These are phyloP conservation scores for Tulasnella sp. DNA, from an alignment of 768 basidiomycete species.

Conservation along the genomic window DNA sequence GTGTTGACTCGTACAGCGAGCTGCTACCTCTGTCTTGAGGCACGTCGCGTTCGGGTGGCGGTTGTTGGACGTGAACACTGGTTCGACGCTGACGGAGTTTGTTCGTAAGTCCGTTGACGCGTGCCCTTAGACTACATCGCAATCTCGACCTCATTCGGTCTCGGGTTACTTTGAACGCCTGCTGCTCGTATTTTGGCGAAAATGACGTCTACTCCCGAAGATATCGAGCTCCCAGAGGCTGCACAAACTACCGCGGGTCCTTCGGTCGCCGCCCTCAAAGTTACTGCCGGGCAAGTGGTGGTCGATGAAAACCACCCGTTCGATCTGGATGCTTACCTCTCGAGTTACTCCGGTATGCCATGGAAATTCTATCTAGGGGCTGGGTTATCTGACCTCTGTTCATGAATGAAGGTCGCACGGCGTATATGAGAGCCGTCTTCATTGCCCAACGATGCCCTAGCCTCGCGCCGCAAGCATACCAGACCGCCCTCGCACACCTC, in stretches of 20 bases:
- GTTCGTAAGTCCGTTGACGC: constrained; percentile 6
- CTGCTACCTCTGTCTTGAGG: background rate
- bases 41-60: background rate
- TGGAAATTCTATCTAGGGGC: background rate
- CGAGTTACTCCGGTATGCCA: constrained; percentile 60
- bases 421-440: constrained; percentile 63
- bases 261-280: background rate
- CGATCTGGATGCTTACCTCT: constrained; percentile 73
- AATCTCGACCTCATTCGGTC: constrained; percentile 1
- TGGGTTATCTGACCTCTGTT: background rate
- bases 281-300: constrained; percentile 20
- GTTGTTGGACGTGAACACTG: background rate
- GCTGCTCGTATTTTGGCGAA: background rate
- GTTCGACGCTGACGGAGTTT: background rate
- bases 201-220: constrained; percentile 18
- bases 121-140: constrained; percentile 6
- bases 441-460: constrained; percentile 58
- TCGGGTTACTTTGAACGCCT: background rate
- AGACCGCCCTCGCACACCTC: constrained; percentile 56
- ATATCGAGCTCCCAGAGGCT: constrained; percentile 12
- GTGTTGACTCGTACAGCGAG: background rate
- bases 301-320: constrained; percentile 80
- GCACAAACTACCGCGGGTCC: background rate
- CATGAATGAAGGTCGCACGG: constrained; percentile 51
- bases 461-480: constrained; percentile 65